Base-by-base conservation (phyloP, 495 filamentous ascomycete species). In the Evernia prunastri region DNA sequence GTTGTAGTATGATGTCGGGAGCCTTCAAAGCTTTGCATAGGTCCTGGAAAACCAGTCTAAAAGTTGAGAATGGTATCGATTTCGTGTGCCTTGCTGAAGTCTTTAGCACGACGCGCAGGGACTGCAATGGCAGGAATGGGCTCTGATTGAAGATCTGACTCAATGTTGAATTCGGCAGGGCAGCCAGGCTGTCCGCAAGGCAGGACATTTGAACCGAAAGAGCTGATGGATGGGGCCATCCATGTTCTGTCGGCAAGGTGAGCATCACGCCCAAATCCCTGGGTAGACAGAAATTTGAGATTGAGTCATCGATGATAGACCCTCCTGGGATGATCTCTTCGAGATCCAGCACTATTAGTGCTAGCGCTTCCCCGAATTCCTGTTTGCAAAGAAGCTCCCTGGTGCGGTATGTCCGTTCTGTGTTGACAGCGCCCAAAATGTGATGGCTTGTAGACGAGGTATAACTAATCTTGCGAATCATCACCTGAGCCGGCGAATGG, bases 141-240 rank as follows among this genome's bases (percentile, higher is more conserved):
- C 36, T 27, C 56, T 15, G 49, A 23, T 11, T 60, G 18, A 25
- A 61, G 29, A 13, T 59, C 42, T 20, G 25, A 18, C 12, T 31
- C 1, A 45, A 8, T n/a, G 36, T 63, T 61, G 42, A 73, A 74
- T 11, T 29, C 15, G 36, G 56, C 58, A 25, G 25, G 33, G 43
- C 71, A 74, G 17, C 59, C 58, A 10, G 54, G 63, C 39, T n/a
- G 29, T 3, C 66, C 69, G 54, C 72, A 73, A 12, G 64, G 60
- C 13, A 74, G 57, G 31, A 74, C 66, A 35, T 63, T 72, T 17
- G 71, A 58, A 15, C 67, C 72, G 59, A 72, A 74, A 5, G 72
- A 70, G 29, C 57, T 72, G 43, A 54, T 60, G 59, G 72, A 73
- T 3, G 68, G 54, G 1, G 64, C 54, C 12, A 56, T 11, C 10